Conservation (phyloP, 2,329 filamentous ascomycete genomes). For the Neocatenulostroma microsporum region DNA sequence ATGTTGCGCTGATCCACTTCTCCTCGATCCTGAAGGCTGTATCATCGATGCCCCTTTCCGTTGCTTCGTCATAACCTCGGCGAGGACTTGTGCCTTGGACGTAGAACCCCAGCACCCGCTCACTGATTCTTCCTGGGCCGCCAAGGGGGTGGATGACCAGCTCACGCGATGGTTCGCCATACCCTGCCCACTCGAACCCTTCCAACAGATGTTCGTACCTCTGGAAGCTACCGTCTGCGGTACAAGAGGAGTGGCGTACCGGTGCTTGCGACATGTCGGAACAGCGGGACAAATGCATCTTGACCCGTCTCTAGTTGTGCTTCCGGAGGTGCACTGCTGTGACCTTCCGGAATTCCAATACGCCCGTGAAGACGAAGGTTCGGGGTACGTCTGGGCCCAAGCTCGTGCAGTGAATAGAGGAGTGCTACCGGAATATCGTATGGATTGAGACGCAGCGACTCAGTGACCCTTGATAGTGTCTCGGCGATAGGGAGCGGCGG, state of each 20-base stretch:
- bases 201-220: slow-evolving; percentile 56
- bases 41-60: slow-evolving; percentile 38
- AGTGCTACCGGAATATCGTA: slow-evolving; percentile 68
- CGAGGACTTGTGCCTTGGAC: slow-evolving; percentile 72
- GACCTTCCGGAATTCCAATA: slow-evolving; percentile 58
- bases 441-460: slow-evolving; percentile 65
- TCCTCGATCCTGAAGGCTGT: slow-evolving; percentile 65
- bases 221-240: slow-evolving; percentile 57
- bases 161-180: slow-evolving; percentile 60
- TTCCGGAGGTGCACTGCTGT: slow-evolving; percentile 49
- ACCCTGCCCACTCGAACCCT: slow-evolving; percentile 62
- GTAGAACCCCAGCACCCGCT: slow-evolving; percentile 60
- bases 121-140: slow-evolving; percentile 51
- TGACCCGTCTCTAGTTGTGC: slow-evolving; percentile 63
- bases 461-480: slow-evolving; percentile 46
- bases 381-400: slow-evolving; percentile 54
- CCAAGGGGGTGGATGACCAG: slow-evolving; percentile 70
- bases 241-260: slow-evolving; percentile 61
- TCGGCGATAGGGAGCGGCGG: slow-evolving; percentile 6
- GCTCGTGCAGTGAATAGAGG: slow-evolving; percentile 65
- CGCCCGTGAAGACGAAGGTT: slow-evolving; percentile 64
- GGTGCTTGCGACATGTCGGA: slow-evolving; percentile 65
- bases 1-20: slow-evolving; percentile 30
- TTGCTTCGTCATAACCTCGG: slow-evolving; percentile 65
- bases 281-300: slow-evolving; percentile 67